A percentile compares a stretch with the other conserved stretches of the same genome.
Conservation (phyloP, 352 stramenopile genomes). For the Globisporangium canariense region DNA sequence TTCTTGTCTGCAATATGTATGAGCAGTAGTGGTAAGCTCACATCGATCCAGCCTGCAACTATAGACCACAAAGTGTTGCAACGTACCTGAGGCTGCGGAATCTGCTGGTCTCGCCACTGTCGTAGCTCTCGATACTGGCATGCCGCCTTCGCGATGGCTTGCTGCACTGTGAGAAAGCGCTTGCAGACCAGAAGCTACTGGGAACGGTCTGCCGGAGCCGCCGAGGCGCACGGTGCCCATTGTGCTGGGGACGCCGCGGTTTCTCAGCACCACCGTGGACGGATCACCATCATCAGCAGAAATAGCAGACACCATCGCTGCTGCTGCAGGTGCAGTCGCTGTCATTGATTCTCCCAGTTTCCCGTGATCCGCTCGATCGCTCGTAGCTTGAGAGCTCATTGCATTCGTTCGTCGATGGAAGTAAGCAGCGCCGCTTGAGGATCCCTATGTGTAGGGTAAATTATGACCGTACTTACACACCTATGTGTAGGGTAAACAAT, state of each 20-base stretch:
- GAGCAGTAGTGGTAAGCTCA: neutral
- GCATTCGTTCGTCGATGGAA: too few relatives aligned
- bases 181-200: neutral
- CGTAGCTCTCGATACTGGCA: neutral
- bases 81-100: neutral
- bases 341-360: neutral
- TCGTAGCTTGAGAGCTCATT: too few relatives aligned
- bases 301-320: too few relatives aligned
- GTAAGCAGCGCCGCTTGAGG: neutral
- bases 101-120: neutral
- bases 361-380: neutral
- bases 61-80: neutral
- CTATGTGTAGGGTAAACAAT: too few relatives aligned
- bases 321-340: slow-evolving; percentile 15
- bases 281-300: neutral
- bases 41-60: neutral
- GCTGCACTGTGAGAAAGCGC: neutral
- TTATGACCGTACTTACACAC: too few relatives aligned
- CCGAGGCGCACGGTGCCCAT: slow-evolving; percentile 58
- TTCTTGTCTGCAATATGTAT: neutral
- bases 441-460: neutral
- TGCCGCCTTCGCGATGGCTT: neutral
- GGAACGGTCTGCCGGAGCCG: slow-evolving; percentile 38
- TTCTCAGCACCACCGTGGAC: slow-evolving; percentile 18
- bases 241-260: slow-evolving; percentile 27